A percentile compares a stretch with the other conserved stretches of the same genome.
Conservation (phyloP, 2,329 filamentous ascomycete genomes). For the Penicillium digitatum region DNA sequence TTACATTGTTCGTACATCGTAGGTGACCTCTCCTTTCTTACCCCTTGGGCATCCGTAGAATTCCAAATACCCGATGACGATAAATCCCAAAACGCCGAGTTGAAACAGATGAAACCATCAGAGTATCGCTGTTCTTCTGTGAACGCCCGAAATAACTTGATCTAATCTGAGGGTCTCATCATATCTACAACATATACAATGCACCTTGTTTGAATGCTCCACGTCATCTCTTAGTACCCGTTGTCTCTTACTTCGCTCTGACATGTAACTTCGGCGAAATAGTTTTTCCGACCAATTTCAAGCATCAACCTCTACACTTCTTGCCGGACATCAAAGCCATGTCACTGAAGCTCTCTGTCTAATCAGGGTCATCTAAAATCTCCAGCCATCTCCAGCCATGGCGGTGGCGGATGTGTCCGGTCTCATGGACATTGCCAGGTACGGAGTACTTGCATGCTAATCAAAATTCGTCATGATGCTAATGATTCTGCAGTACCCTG, state of each 20-base stretch:
- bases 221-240: neutral
- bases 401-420: conserved; percentile 40
- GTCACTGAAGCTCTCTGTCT: neutral
- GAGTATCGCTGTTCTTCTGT: conserved; percentile 37
- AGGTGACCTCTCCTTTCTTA: neutral
- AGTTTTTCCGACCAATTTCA: conserved; percentile 20
- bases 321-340: neutral
- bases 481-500: conserved; percentile 57
- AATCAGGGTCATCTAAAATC: neutral
- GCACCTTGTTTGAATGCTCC: neutral
- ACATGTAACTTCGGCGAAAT: conserved; percentile 16
- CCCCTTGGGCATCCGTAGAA: neutral
- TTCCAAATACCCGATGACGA: conserved; percentile 36
- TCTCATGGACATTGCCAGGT: conserved; percentile 45
- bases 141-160: conserved; percentile 53
- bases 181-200: neutral
- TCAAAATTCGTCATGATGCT: neutral
- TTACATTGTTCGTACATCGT: neutral
- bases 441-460: neutral
- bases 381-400: conserved; percentile 27
- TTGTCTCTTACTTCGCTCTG: neutral
- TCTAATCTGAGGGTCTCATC: conserved; percentile 54
- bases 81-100: conserved; percentile 18
- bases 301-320: conserved; percentile 6
- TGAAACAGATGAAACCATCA: conserved; percentile 29